Evolutionary conservation across 2,329 filamentous ascomycete species (phyloP).

Genomic region (Xenoacremonium recifei): DNA sequence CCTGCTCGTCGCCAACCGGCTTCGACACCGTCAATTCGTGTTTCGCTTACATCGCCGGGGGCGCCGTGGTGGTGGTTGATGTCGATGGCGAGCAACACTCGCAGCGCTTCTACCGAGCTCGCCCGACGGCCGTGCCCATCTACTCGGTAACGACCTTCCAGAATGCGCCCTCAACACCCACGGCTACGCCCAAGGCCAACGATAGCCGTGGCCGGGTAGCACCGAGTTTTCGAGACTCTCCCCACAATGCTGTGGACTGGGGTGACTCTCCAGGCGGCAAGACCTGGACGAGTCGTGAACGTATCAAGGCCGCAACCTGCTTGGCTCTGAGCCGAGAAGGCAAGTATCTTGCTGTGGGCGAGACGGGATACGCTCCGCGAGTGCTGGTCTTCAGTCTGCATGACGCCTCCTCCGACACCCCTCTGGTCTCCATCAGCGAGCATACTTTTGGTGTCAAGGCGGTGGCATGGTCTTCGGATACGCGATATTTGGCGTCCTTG

Average conservation of each 20-base stretch:
- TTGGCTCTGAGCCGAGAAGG: slow-evolving; percentile 86
- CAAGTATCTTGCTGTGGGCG: slow-evolving; percentile 84
- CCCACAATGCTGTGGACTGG: slow-evolving; percentile 48
- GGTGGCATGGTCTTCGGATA: slow-evolving; percentile 86
- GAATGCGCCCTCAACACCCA: slow-evolving; percentile 50
- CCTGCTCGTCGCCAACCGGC: slow-evolving; percentile 77
- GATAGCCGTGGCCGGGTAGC: slow-evolving; percentile 60
- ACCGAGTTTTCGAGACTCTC: slow-evolving; percentile 46
- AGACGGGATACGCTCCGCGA: slow-evolving; percentile 90
- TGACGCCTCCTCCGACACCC: slow-evolving; percentile 76
- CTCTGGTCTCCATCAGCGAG: slow-evolving; percentile 82
- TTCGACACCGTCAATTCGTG: slow-evolving; percentile 77
- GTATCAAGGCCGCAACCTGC: slow-evolving; percentile 92
- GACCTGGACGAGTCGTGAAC: slow-evolving; percentile 84
- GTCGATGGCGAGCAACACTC: slow-evolving; percentile 65
- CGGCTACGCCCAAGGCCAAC: slow-evolving; percentile 58
- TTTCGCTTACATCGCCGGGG: slow-evolving; percentile 91
- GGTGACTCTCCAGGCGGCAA: slow-evolving; percentile 64
- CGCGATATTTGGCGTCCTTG: slow-evolving; percentile 81
- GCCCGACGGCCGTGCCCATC: slow-evolving; percentile 71
- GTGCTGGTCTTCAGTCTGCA: slow-evolving; percentile 87
- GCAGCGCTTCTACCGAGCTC: slow-evolving; percentile 89
- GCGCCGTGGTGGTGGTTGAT: slow-evolving; percentile 86
- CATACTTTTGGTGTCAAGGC: slow-evolving; percentile 87
- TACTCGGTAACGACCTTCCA: slow-evolving; percentile 54